Evolutionary conservation across 2,329 filamentous ascomycete species (phyloP).

Genomic region (Sporothrix inflata): DNA sequence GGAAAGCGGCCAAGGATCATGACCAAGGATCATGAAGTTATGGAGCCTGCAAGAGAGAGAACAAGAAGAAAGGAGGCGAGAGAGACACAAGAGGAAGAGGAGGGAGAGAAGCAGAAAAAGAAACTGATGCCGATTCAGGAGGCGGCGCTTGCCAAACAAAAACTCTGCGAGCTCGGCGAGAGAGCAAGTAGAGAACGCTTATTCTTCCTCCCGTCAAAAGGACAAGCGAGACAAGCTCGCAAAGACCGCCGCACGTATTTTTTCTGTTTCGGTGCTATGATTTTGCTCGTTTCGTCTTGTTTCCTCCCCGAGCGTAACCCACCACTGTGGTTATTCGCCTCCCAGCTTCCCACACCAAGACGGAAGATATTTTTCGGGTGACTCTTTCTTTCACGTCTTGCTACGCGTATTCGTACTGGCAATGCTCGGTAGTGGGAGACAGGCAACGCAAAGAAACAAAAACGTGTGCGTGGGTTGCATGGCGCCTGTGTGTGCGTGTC

Average conservation of each 20-base stretch:
- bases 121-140: not conserved
- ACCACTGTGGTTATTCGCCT: not conserved
- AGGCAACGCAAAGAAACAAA: not conserved
- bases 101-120: not conserved
- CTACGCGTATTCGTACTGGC: not conserved
- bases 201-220: not conserved
- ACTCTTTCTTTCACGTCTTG: not conserved
- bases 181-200: not conserved
- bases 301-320: constrained; percentile 17
- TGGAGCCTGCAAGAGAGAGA: not conserved
- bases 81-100: too few species aligned
- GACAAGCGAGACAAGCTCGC: not conserved
- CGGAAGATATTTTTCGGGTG: not conserved
- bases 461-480: not conserved
- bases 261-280: not conserved
- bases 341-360: not conserved
- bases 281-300: constrained; percentile 10
- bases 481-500: not conserved
- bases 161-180: not conserved
- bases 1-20: not conserved
- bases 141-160: not conserved
- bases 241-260: not conserved
- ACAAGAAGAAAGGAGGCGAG: not conserved
- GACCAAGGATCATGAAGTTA: not conserved
- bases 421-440: not conserved